Evolutionary conservation across 805 yeast species (phyloP).

Genomic region (Starmerella riodocensis): DNA sequence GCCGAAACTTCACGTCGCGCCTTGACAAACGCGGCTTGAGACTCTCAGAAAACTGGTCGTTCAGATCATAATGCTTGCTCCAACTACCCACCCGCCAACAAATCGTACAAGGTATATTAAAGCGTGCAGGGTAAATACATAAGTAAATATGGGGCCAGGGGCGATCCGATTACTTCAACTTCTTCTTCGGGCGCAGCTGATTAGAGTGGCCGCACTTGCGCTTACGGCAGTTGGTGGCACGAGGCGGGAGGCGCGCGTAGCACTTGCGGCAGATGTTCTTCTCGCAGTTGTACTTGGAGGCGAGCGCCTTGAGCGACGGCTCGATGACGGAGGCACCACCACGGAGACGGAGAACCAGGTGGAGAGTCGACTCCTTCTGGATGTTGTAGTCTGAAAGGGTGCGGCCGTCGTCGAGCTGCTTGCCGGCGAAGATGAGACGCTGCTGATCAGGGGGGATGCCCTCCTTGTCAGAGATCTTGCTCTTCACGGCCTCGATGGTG

Average conservation of each 20-base stretch:
- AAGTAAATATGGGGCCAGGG: conserved; percentile 1
- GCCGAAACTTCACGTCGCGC: too few species aligned
- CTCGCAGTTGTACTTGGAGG: conserved; percentile 99
- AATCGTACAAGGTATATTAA: too few species aligned
- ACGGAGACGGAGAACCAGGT: conserved; percentile 91
- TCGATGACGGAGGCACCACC: conserved; percentile 86
- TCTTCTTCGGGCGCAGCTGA: conserved; percentile 99
- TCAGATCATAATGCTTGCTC: too few species aligned
- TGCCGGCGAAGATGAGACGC: conserved; percentile 99
- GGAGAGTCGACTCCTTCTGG: conserved; percentile 97
- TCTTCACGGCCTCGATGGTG: conserved; percentile 96
- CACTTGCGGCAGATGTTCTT: conserved; percentile 98
- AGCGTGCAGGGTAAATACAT: conserved; percentile 3
- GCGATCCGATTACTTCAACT: conserved; percentile 68
- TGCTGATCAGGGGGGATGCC: conserved; percentile 99
- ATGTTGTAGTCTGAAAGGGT: conserved; percentile 98
- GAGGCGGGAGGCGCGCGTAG: conserved; percentile 99
- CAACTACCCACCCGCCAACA: too few species aligned
- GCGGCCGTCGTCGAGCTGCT: conserved; percentile 99
- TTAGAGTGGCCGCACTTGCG: conserved; percentile 99
- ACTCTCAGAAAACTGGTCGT: too few species aligned
- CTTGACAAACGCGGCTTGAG: too few species aligned
- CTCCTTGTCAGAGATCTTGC: conserved; percentile 98
- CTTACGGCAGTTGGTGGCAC: conserved; percentile 99
- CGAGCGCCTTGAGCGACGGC: conserved; percentile 98